Evolutionary conservation across 768 basidiomycete species (phyloP).

Genomic region (Lactarius vividus): DNA sequence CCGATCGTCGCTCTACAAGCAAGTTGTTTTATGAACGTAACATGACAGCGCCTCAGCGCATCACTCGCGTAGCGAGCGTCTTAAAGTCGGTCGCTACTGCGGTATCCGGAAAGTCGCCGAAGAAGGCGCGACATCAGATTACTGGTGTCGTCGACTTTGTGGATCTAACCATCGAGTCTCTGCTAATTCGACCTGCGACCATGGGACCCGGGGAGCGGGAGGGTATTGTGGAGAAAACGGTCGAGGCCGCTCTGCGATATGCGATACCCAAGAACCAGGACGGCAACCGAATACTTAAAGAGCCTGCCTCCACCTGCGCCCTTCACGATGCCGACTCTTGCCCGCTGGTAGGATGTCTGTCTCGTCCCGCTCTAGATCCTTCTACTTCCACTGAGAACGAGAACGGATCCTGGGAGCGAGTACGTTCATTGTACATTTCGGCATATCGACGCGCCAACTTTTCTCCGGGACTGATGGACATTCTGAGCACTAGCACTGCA

Average conservation of each 20-base stretch:
- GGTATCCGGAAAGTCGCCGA: slow-evolving; percentile 36
- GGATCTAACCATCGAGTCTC: slow-evolving; percentile 57
- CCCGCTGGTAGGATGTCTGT: slow-evolving; percentile 52
- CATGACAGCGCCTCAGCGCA: slow-evolving; percentile 58
- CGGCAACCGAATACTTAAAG: slow-evolving; percentile 43
- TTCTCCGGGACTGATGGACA: slow-evolving; percentile 56
- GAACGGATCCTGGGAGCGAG: slow-evolving; percentile 19
- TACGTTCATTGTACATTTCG: slow-evolving; percentile 53
- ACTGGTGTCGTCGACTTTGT: slow-evolving; percentile 78
- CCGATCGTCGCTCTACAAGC: slow-evolving; percentile 42
- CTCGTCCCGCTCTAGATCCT: slow-evolving; percentile 36
- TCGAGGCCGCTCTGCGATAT: slow-evolving; percentile 74
- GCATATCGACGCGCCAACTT: slow-evolving; percentile 63
- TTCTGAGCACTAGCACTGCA: slow-evolving; percentile 57
- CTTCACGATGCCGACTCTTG: slow-evolving; percentile 60
- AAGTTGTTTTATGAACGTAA: slow-evolving; percentile 65
- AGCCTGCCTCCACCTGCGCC: slow-evolving; percentile 57
- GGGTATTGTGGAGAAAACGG: slow-evolving; percentile 61
- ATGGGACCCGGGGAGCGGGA: slow-evolving; percentile 65
- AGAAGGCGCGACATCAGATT: slow-evolving; percentile 53
- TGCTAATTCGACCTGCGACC: slow-evolving; percentile 50
- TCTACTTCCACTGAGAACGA: slow-evolving; percentile 14
- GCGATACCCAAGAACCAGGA: slow-evolving; percentile 62
- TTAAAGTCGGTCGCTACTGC: slow-evolving; percentile 54
- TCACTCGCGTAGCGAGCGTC: slow-evolving; percentile 59